Base-by-base conservation (phyloP, 306 rosid species). In the Quercus glauca region DNA sequence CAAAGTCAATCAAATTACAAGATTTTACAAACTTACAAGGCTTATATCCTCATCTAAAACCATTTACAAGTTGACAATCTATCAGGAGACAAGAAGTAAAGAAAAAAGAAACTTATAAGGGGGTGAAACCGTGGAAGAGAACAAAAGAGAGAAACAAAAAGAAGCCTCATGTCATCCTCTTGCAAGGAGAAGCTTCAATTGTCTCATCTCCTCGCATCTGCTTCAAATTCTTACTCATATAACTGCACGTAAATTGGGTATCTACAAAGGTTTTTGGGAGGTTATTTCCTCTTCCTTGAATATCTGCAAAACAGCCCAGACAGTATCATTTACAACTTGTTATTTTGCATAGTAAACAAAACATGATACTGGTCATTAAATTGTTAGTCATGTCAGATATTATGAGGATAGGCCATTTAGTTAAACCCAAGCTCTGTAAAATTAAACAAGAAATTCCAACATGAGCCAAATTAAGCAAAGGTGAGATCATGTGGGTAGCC, bases 201-300 rank as follows among this genome's bases (percentile, higher is more conserved):
- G 88, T 77, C 31, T 89, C 96, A 7, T 85, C 90, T 71, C 89
- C 96, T 85, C 90, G 86, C 37, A 69, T 59, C 67, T 89, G 35
- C 35, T 31, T 4, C 35, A 31, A 31, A 31, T 31, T 4, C 35
- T 4, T 31, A 31, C 35, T 87, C 19, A 35, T 45, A 51, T 35
- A 80, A 77, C 88, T 85, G 87, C 97, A 92, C 35, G 89, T 77
- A 43, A 84, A 76, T 78, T 57, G 33, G 77, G 61, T 69, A 67
- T 74, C 28, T 21, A 31, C 28, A 78, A 76, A 59, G 73, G 55
- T 79, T 75, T 83, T 60, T 43, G 82, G 59, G 49, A 41, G 18
- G 6, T 76, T 73, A 31, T 77, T 77, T 7, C 20, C 63, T 70
- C 79, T 69, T 76, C 68, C 81, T 43, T 13, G 75, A 68, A 41